These are phyloP conservation scores for Claviceps sp. DNA, from an alignment of 2,329 filamentous ascomycete species.

Conservation along the genomic window DNA sequence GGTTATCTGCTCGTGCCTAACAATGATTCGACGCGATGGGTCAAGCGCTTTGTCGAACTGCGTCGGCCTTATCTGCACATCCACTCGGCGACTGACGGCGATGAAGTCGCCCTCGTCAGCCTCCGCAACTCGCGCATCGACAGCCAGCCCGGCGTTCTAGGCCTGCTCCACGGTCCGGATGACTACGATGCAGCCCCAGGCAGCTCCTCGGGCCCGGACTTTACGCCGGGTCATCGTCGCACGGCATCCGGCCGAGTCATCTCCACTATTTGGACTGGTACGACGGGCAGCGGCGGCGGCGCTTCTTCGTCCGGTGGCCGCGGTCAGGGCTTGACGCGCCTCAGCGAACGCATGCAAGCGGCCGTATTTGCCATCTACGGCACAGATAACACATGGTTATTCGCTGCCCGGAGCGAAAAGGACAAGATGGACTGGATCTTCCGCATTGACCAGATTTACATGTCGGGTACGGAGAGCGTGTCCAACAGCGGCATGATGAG, in stretches of 20 bases:
- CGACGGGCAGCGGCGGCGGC: constrained; percentile 21
- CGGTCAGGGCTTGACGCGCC: constrained; percentile 32
- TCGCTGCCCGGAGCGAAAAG: constrained; percentile 74
- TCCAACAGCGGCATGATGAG: constrained; percentile 24
- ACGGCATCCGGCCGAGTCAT: constrained; percentile 39
- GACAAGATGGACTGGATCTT: constrained; percentile 98
- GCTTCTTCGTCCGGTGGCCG: constrained; percentile 6
- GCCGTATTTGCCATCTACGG: constrained; percentile 92
- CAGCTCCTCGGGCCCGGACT: constrained; percentile 19
- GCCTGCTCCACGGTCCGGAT: constrained; percentile 48
- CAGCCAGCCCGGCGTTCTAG: constrained; percentile 75
- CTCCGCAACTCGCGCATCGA: constrained; percentile 84
- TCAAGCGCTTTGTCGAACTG: constrained; percentile 85
- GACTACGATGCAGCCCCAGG: constrained; percentile 23
- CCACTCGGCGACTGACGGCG: constrained; percentile 71
- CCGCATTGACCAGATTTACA: constrained; percentile 72
- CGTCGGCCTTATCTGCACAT: constrained; percentile 85
- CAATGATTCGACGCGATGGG: constrained; percentile 70
- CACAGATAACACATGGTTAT: constrained; percentile 88
- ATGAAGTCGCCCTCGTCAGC: constrained; percentile 82
- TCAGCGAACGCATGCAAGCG: constrained; percentile 46
- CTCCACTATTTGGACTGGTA: constrained; percentile 41
- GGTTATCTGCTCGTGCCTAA: constrained; percentile 81
- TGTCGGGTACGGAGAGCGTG: constrained; percentile 32
- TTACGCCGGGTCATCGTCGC: constrained; percentile 33